Conservation (phyloP, 192 early-diverging fungal genomes). For the Blastocladiella britannica region DNA sequence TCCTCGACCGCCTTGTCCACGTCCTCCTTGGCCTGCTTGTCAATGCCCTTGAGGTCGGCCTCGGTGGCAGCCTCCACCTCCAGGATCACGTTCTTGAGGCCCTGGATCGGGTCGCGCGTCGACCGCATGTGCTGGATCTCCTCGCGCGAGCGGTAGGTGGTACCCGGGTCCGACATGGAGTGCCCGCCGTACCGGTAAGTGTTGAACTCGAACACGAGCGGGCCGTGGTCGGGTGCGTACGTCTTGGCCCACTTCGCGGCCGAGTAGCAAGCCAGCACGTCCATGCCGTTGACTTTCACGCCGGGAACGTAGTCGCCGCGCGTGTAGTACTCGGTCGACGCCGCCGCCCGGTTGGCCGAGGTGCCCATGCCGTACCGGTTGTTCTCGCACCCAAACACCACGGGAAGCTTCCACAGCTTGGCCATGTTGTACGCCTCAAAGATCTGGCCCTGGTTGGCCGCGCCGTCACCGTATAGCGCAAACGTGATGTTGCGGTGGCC, state of each 20-base stretch:
- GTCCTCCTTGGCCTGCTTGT: slow-evolving; percentile 67
- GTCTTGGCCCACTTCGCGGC: slow-evolving; percentile 69
- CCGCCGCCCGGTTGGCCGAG: slow-evolving; percentile 66
- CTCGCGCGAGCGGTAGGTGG: slow-evolving; percentile 96
- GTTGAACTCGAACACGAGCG: slow-evolving; percentile 81
- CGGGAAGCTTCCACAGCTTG: slow-evolving; percentile 86
- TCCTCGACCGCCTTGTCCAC: slow-evolving; percentile 71
- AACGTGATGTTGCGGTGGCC: slow-evolving; percentile 59
- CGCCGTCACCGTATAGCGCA: slow-evolving; percentile 90
- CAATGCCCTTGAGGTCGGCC: slow-evolving; percentile 78
- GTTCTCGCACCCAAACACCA: slow-evolving; percentile 94
- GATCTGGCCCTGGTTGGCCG: slow-evolving; percentile 94
- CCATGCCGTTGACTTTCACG: slow-evolving; percentile 81
- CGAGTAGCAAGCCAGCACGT: slow-evolving; percentile 75
- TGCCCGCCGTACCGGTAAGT: slow-evolving; percentile 99
- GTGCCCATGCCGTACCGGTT: slow-evolving; percentile 99
- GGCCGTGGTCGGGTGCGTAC: slow-evolving; percentile 63
- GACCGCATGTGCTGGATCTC: slow-evolving; percentile 97
- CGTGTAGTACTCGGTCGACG: slow-evolving; percentile 82
- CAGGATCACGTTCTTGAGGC: slow-evolving; percentile 64
- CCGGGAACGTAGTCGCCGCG: slow-evolving; percentile 94
- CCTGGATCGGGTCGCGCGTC: slow-evolving; percentile 80
- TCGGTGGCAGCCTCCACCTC: slow-evolving; percentile 49
- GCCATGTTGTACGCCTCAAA: slow-evolving; percentile 99
- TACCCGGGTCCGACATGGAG: slow-evolving; percentile 99